Evolutionary conservation across 345 rosid species (phyloP), one percentile per base, ranked within the genome.

Genomic region (Corchorus capsularis): DNA sequence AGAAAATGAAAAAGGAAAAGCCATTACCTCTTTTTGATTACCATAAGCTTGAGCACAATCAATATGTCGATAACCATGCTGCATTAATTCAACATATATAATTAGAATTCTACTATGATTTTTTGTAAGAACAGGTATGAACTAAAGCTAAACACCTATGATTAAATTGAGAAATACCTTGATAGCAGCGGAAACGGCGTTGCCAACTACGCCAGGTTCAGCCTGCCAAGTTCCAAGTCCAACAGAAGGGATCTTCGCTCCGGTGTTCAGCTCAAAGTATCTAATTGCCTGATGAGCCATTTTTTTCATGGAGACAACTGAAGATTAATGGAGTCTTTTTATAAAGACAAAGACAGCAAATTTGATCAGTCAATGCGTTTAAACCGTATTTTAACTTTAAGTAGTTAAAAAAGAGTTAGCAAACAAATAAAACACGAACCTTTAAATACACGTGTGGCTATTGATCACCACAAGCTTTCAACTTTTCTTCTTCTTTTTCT

Each of bases 161-260:
- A 27, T 1, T 27, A 27, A 47, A 20, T 12, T 16, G 60, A 46
- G 61, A 63, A 32, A 12, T 35, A 74, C 77, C 71, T 74, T 74
- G 50, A 74, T 34, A 19, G 68, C 47, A 39, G 77, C 34, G 17
- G 61, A 32, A 54, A 72, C 63, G 8, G 66, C 72, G 19, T 17
- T 37, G 13, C 72, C 74, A 43, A 71, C 64, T 0, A 55, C 55
- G 64, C 78, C 73, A 46, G 15, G 63, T 16, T 39, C 73, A 32
- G 56, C 66, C 64, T 75, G 56, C 67, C 52, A 77, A 9, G 77
- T 64, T 73, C 90, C 92, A 6, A 86, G 72, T 16, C 90, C 92
- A 19, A 86, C 84, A 2, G 89, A 81, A 1, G 90, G 92, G 39
- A 89, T 85, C 60, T 84, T 85, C 52, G 90, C 87, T 52, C 86